These are phyloP conservation scores for Takakia lepidozioides DNA, from an alignment of 225 moss, liverwort and hornwort genomes.

Conservation along the genomic window DNA sequence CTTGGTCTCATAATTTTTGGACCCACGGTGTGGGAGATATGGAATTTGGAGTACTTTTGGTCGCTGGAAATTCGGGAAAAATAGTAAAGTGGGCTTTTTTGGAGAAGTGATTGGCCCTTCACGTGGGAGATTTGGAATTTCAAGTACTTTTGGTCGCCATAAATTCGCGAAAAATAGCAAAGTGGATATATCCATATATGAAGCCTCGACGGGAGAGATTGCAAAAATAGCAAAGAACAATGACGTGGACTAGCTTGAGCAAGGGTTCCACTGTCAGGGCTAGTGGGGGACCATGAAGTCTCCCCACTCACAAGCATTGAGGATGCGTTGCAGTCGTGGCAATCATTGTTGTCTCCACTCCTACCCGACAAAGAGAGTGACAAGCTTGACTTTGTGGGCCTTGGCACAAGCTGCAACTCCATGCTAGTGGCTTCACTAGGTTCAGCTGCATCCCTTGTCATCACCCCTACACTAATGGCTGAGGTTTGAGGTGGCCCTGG, in stretches of 20 bases:
- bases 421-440: slow-evolving; percentile 13
- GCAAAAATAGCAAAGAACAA: too few species aligned
- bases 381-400: slow-evolving; percentile 26
- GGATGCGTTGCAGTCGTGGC: slow-evolving; percentile 25
- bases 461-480: slow-evolving; percentile 8
- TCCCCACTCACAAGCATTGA: slow-evolving; percentile 28
- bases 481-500: slow-evolving; percentile 15
- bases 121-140: too few species aligned
- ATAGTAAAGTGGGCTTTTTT: too few species aligned
- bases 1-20: too few species aligned
- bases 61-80: too few species aligned
- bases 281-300: slow-evolving; percentile 24
- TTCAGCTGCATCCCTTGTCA: slow-evolving; percentile 25
- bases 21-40: too few species aligned
- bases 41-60: too few species aligned
- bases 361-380: slow-evolving; percentile 27
- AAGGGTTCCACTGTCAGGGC: slow-evolving; percentile 34
- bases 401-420: slow-evolving; percentile 15
- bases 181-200: too few species aligned
- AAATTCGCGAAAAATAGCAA: too few species aligned
- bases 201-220: too few species aligned
- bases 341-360: slow-evolving; percentile 31
- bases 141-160: too few species aligned
- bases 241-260: slow-evolving; percentile 54
- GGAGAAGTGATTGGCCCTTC: too few species aligned